phyloP scores from a whole-genome alignment of 2,329 filamentous ascomycete species.

The Colletotrichum plurivorum region DNA sequence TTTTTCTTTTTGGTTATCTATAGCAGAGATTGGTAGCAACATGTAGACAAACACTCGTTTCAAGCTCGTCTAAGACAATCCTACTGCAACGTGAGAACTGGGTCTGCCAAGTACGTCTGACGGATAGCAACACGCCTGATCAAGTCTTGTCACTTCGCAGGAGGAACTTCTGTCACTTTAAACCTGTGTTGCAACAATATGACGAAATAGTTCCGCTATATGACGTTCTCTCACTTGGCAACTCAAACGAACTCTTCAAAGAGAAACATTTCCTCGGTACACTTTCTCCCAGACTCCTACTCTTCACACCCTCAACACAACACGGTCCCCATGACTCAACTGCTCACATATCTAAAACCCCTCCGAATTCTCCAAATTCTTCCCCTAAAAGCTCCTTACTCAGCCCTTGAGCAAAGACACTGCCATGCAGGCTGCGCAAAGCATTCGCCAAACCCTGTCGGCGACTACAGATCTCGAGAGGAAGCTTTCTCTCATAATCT shows the following conservation, averaged over 20 bases:
- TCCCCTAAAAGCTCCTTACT: too few species aligned
- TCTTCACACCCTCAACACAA: background rate
- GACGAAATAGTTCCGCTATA: background rate
- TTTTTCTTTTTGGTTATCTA: too few species aligned
- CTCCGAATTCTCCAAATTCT: too few species aligned
- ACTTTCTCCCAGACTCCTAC: background rate
- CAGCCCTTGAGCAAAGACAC: background rate
- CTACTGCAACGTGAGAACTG: background rate
- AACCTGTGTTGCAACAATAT: background rate
- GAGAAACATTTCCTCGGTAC: background rate
- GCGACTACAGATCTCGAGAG: background rate
- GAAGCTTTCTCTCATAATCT: background rate
- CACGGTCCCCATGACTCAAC: background rate
- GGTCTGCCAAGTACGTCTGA: background rate
- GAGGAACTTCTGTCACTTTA: background rate
- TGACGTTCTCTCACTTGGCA: background rate
- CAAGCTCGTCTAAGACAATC: background rate
- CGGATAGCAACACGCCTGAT: background rate
- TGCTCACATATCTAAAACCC: background rate
- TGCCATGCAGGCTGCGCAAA: background rate
- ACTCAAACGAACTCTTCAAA: background rate
- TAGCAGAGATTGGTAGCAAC: background rate
- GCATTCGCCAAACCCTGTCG: background rate
- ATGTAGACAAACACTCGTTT: background rate
- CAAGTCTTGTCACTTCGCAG: background rate